These are phyloP conservation scores for Ceratocystis variospora DNA, from an alignment of 2,329 filamentous ascomycete genomes.

Conservation along the genomic window DNA sequence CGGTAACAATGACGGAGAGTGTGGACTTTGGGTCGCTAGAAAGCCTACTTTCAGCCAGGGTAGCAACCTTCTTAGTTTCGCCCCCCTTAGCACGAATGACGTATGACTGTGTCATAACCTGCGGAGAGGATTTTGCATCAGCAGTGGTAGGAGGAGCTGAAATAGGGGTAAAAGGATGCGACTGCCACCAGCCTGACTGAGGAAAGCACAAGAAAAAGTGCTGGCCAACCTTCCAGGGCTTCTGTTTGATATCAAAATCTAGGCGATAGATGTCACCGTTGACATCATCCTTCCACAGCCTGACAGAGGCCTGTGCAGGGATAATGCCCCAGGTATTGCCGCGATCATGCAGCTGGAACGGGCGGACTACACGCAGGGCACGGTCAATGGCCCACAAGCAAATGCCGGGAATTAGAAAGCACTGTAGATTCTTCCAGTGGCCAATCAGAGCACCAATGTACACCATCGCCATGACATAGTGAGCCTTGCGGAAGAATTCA, in stretches of 20 bases:
- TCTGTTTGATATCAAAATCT: conserved; percentile 49
- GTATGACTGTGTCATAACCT: conserved; percentile 38
- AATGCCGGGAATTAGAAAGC: conserved; percentile 54
- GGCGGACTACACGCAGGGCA: conserved; percentile 42
- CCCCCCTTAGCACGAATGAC: conserved; percentile 44
- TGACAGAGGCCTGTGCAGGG: conserved; percentile 26
- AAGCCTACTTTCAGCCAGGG: conserved; percentile 30
- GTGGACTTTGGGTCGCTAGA: conserved; percentile 19
- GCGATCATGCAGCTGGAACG: conserved; percentile 46
- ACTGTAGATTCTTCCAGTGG: conserved; percentile 55
- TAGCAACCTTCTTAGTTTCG: conserved; percentile 43
- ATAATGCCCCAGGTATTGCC: conserved; percentile 21
- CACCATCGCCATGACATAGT: conserved; percentile 58
- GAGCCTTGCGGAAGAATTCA: conserved; percentile 62
- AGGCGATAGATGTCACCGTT: conserved; percentile 50
- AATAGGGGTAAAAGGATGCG: conserved; percentile 55
- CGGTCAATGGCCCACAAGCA: conserved; percentile 53
- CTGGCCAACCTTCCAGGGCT: conserved; percentile 51
- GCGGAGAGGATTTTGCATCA: conserved; percentile 21
- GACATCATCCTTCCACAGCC: conserved; percentile 41
- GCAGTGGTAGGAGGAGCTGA: conserved; percentile 33
- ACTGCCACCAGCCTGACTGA: conserved; percentile 54
- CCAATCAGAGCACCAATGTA: conserved; percentile 65
- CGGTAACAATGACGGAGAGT: conserved; percentile 42
- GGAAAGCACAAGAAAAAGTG: conserved; percentile 60